phyloP scores from a whole-genome alignment of 2,329 filamentous ascomycete genomes.

The Ascochyta clinopodiicola region DNA sequence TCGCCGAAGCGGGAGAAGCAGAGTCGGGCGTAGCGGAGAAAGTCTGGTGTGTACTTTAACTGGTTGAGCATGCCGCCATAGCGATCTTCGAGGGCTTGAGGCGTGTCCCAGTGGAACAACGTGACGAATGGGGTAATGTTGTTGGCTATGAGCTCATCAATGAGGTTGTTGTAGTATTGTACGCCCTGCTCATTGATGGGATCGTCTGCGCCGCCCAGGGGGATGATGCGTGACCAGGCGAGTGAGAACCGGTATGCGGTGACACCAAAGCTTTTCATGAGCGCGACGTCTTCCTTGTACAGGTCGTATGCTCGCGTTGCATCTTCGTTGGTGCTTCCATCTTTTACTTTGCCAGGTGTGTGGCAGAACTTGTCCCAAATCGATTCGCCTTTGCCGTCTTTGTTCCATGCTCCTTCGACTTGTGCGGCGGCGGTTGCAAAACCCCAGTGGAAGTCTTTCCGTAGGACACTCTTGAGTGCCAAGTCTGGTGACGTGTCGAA shows the following conservation, averaged over 20 bases:
- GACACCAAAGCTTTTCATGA: slow-evolving; percentile 29
- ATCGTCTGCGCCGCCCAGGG: slow-evolving; percentile 24
- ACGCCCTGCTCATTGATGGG: slow-evolving; percentile 26
- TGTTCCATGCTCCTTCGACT: slow-evolving; percentile 53
- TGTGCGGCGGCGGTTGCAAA: slow-evolving; percentile 55
- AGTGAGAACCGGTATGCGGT: slow-evolving; percentile 29
- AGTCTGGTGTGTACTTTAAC: slow-evolving; percentile 31
- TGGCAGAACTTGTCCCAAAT: slow-evolving; percentile 54
- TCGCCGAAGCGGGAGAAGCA: slow-evolving; percentile 49
- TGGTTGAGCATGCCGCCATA: slow-evolving; percentile 31
- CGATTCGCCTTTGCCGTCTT: slow-evolving; percentile 52
- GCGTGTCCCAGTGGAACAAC: slow-evolving; percentile 30
- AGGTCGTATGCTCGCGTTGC: slow-evolving; percentile 44
- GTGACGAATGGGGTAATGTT: slow-evolving; percentile 29
- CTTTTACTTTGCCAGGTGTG: slow-evolving; percentile 50
- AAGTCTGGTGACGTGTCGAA: slow-evolving; percentile 14
- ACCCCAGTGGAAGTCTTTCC: slow-evolving; percentile 51
- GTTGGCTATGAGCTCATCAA: slow-evolving; percentile 23
- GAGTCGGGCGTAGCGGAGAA: slow-evolving; percentile 49
- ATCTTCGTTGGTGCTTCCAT: slow-evolving; percentile 47
- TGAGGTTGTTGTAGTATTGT: slow-evolving; percentile 23
- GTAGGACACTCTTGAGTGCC: slow-evolving; percentile 29
- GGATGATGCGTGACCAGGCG: slow-evolving; percentile 28
- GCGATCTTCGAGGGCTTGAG: slow-evolving; percentile 25
- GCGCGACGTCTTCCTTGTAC: slow-evolving; percentile 53